These are phyloP conservation scores for Phoenix roebelenii DNA, from an alignment of 176 grass and related monocot genomes.

Conservation along the genomic window DNA sequence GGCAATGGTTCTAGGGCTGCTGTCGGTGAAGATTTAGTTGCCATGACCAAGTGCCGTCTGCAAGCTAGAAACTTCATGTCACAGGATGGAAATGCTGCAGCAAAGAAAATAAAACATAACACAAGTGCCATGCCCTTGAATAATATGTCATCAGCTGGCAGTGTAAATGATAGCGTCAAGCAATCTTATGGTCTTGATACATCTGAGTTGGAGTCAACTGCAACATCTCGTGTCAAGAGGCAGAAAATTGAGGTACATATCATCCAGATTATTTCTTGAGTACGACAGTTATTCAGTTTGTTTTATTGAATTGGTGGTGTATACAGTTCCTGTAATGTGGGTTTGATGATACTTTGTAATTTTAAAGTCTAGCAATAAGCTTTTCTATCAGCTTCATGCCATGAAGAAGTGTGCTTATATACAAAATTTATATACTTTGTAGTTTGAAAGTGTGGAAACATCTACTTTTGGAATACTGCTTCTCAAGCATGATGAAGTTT, in stretches of 20 bases:
- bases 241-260: constrained; percentile 4
- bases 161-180: constrained; percentile 1
- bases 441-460: too few species aligned
- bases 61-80: not conserved
- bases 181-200: not conserved
- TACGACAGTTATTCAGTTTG: too few species aligned
- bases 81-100: not conserved
- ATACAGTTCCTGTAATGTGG: too few species aligned
- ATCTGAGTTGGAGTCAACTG: constrained; percentile 6
- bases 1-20: constrained; percentile 8
- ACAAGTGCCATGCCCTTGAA: constrained; percentile 11
- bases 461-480: too few species aligned
- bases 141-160: constrained; percentile 2
- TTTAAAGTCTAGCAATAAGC: too few species aligned
- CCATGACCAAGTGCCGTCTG: not conserved
- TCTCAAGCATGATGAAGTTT: too few species aligned
- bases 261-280: too few species aligned
- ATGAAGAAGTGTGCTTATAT: too few species aligned
- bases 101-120: constrained; percentile 8
- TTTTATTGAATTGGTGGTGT: too few species aligned
- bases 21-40: constrained; percentile 12
- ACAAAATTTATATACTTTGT: too few species aligned
- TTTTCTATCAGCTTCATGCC: too few species aligned
- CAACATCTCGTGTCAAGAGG: constrained; percentile 4
- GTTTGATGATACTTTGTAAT: too few species aligned